phyloP scores from a whole-genome alignment of 352 stramenopile genomes.

The Pythium aquatile region DNA sequence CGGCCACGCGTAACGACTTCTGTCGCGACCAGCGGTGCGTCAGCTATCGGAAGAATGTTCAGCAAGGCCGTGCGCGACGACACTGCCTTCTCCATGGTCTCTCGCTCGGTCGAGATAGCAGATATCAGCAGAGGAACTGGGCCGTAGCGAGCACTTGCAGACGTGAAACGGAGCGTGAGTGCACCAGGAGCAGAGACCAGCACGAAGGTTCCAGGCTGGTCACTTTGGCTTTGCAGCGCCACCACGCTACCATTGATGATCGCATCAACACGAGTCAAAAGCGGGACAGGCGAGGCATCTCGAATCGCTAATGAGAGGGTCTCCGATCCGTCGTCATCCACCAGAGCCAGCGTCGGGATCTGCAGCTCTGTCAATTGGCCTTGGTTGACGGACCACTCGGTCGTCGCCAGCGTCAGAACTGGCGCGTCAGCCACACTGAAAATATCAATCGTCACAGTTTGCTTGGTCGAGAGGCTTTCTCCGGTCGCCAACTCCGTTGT shows the following conservation, averaged over 20 bases:
- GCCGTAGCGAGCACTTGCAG: conserved; percentile 37
- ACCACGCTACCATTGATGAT: conserved; percentile 12
- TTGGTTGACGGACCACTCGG: conserved; percentile 38
- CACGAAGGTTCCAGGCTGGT: conserved; percentile 28
- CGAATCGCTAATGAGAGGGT: conserved; percentile 33
- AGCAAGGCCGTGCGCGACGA: conserved; percentile 24
- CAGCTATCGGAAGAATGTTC: conserved; percentile 40
- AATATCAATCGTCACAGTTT: conserved; percentile 32
- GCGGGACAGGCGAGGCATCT: conserved; percentile 2
- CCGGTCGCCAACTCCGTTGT: conserved; percentile 33
- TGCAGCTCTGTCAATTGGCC: conserved; percentile 29
- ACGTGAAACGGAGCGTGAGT: conserved; percentile 32
- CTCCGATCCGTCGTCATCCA: conserved; percentile 47
- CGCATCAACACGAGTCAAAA: conserved; percentile 13
- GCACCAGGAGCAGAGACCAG: conserved; percentile 23
- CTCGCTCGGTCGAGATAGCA: conserved; percentile 37
- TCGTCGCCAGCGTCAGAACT: conserved; percentile 20
- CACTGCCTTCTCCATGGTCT: conserved; percentile 22
- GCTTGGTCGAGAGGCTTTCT: conserved; percentile 20
- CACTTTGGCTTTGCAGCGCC: conserved; percentile 24
- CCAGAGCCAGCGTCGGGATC: conserved; percentile 29
- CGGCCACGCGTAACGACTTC: conserved; percentile 35
- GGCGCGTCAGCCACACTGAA: conserved; percentile 38
- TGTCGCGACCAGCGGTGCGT: conserved; percentile 34
- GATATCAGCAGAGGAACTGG: conserved; percentile 30